A percentile compares a stretch with the other conserved stretches of the same genome.
These are phyloP conservation scores for Dendrobium chrysotoxum DNA, from an alignment of 106 monocot species.

Conservation along the genomic window DNA sequence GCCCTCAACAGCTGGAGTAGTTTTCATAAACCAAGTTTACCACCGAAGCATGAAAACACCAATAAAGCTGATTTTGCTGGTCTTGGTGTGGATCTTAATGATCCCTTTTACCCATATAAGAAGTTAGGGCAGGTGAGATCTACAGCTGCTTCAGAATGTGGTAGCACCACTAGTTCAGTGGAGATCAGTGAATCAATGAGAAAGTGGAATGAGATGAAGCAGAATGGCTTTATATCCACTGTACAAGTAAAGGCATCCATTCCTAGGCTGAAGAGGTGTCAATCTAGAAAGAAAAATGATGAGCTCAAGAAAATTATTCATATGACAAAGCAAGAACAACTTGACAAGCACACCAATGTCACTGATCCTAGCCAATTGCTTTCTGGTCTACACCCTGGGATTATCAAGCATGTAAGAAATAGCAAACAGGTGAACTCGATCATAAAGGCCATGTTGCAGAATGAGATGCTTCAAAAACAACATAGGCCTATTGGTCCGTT, in stretches of 20 bases:
- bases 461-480: constrained; percentile 37
- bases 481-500: not conserved
- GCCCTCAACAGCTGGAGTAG: not conserved
- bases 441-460: constrained; percentile 66
- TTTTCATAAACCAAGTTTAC: not conserved
- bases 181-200: constrained; percentile 50
- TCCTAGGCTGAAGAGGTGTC: constrained; percentile 27
- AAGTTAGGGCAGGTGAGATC: constrained; percentile 27
- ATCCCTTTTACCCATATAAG: constrained; percentile 57
- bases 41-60: not conserved
- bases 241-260: constrained; percentile 29
- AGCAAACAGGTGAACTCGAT: constrained; percentile 84
- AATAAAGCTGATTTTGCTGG: not conserved
- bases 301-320: constrained; percentile 35
- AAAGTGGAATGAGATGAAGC: constrained; percentile 78
- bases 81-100: constrained; percentile 27
- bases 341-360: constrained; percentile 27
- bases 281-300: constrained; percentile 35
- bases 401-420: constrained; percentile 92
- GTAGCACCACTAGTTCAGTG: constrained; percentile 52
- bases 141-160: constrained; percentile 49
- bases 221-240: constrained; percentile 71
- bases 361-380: constrained; percentile 71
- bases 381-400: constrained; percentile 79
- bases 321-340: constrained; percentile 27